Evolutionary conservation across 768 basidiomycete genomes (phyloP), one percentile per base, ranked within the genome.

Genomic region (Pleurotus cornucopiae): DNA sequence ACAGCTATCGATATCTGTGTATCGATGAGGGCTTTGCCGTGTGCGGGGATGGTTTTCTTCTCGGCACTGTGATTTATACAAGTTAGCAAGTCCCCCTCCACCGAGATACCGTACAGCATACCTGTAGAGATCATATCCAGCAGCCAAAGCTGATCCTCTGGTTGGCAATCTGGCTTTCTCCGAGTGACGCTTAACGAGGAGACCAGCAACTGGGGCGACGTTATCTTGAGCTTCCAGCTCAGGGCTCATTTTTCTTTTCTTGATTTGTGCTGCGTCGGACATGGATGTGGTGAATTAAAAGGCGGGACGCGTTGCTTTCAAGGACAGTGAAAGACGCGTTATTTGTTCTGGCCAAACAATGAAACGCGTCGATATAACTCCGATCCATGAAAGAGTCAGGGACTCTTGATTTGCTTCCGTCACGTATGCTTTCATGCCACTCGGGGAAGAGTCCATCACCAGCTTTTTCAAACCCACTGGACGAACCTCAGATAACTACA

Each of bases 91-190:
- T 11, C 30, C 7, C 6, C 30, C 30, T 11, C 30, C 7, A 34
- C 7, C 7, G 11, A 34, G 4, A 7, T 34, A 11, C 30, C 30
- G 11, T 34, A 60, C 60, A 57, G 48, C 76, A n/a, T 67, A 91
- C 94, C 89, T 89, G 73, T 94, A 95, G 38, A 99, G 76, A 70
- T 99, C 97, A 66, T 98, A 97, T 4, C 97, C 97, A 1, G 97
- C 97, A 2, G 96, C 83, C 48, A 94, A 75, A 2, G 84, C 71
- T 2, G 90, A 93, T 0, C 97, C 96, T 49, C 93, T 82, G 7
- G 90, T 94, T 2, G 97, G 97, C 18, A 93, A 67, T 59, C 69
- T 88, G 21, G 91, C 97, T 64, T 86, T 89, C 14, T 84, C 82
- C 2, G 91, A 93, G 38, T 89, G 84, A 34, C 85, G 82, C 67